These are phyloP conservation scores for Baorangia bicolor DNA, from an alignment of 768 basidiomycete species.

Conservation along the genomic window DNA sequence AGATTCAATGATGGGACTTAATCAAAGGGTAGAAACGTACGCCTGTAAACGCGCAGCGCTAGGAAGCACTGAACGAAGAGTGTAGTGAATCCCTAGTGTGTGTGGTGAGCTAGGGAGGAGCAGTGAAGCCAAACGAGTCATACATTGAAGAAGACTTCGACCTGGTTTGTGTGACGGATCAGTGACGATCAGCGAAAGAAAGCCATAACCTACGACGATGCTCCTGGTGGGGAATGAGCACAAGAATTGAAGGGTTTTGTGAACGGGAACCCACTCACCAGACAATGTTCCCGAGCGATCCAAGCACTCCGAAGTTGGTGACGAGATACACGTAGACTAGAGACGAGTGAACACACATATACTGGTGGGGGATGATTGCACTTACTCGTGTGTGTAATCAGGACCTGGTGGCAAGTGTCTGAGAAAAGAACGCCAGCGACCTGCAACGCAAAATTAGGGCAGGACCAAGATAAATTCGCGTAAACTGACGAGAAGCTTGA, in stretches of 20 bases:
- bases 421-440: slow-evolving; percentile 48
- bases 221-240: slow-evolving; percentile 19
- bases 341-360: neutral
- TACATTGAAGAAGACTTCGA: slow-evolving; percentile 51
- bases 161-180: slow-evolving; percentile 29
- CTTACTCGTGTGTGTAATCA: slow-evolving; percentile 53
- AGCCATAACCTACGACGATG: slow-evolving; percentile 14
- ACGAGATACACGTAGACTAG: slow-evolving; percentile 50
- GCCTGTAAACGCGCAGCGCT: slow-evolving; percentile 46
- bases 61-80: slow-evolving; percentile 57
- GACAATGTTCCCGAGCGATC: slow-evolving; percentile 34
- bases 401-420: slow-evolving; percentile 52
- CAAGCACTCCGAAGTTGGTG: slow-evolving; percentile 37
- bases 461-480: neutral
- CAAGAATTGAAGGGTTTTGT: no score
- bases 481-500: slow-evolving; percentile 44
- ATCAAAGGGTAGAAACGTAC: slow-evolving; percentile 31
- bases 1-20: neutral
- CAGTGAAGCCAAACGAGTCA: neutral
- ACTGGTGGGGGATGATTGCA: neutral
- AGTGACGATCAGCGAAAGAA: neutral
- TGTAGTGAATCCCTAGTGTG: slow-evolving; percentile 38
- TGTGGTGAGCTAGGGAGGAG: neutral
- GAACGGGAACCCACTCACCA: slow-evolving; percentile 37
- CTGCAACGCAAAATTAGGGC: slow-evolving; percentile 29